Evolutionary conservation across 345 rosid genomes (phyloP).

Genomic region (Salix arbutifolia): DNA sequence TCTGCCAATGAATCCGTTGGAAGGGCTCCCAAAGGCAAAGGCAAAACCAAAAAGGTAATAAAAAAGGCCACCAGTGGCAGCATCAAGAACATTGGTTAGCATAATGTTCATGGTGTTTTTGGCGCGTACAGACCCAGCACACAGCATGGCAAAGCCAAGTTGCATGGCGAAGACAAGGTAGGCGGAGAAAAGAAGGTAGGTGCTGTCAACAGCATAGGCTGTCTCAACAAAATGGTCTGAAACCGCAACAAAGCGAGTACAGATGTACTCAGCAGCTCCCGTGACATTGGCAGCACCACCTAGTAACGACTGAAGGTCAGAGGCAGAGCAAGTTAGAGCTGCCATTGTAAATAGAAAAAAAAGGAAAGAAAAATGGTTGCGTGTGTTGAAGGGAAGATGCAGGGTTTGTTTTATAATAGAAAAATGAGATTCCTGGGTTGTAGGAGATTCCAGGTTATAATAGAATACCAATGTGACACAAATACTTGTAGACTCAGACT

Average conservation of each 20-base stretch:
- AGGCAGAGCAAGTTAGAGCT: neutral
- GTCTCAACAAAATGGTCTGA: slow-evolving; percentile 3
- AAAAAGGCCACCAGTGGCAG: slow-evolving; percentile 40
- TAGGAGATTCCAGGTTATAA: neutral
- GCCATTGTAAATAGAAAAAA: neutral
- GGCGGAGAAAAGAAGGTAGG: slow-evolving; percentile 43
- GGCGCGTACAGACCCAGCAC: slow-evolving; percentile 46
- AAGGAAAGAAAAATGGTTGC: neutral
- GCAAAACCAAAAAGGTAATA: slow-evolving; percentile 37
- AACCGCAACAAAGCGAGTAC: slow-evolving; percentile 2
- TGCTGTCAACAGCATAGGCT: slow-evolving; percentile 26
- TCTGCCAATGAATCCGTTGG: slow-evolving; percentile 36
- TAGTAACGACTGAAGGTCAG: neutral
- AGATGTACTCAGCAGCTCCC: slow-evolving; percentile 4
- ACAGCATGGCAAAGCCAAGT: slow-evolving; percentile 44
- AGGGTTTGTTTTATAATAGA: neutral
- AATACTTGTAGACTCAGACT: neutral
- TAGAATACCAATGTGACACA: neutral
- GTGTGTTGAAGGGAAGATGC: neutral
- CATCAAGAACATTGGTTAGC: slow-evolving; percentile 45
- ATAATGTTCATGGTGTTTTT: slow-evolving; percentile 24
- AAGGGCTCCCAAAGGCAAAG: slow-evolving; percentile 38
- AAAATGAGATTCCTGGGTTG: neutral
- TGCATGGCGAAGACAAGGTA: slow-evolving; percentile 28
- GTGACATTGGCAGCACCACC: slow-evolving; percentile 4